phyloP scores from a whole-genome alignment of 805 yeast species.

The Candida xyloterini region DNA sequence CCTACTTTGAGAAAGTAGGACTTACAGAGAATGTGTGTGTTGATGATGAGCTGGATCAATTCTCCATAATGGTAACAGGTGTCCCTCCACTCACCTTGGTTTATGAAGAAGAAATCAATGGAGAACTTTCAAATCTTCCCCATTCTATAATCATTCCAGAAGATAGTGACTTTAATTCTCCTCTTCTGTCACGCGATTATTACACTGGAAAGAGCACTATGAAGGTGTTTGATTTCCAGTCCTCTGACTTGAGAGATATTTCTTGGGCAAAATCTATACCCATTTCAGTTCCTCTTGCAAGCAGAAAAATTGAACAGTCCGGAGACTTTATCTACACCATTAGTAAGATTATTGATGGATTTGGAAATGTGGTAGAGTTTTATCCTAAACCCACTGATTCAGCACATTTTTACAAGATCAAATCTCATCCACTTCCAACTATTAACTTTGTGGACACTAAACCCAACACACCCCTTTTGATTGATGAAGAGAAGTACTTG shows the following conservation, averaged over 20 bases:
- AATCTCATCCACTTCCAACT: conserved; percentile 55
- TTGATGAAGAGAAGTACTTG: conserved; percentile 33
- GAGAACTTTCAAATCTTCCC: conserved; percentile 28
- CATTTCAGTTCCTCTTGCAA: conserved; percentile 28
- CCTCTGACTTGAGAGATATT: conserved; percentile 38
- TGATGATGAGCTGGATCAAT: conserved; percentile 48
- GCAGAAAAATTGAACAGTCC: conserved; percentile 28
- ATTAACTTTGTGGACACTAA: conserved; percentile 42
- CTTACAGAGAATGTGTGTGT: conserved; percentile 54
- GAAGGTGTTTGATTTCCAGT: conserved; percentile 26
- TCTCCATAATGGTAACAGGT: conserved; percentile 58
- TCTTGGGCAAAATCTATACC: conserved; percentile 33
- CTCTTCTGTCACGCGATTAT: conserved; percentile 38
- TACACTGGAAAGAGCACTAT: conserved; percentile 23
- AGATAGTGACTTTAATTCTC: conserved; percentile 42
- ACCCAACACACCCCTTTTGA: conserved; percentile 28
- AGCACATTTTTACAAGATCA: conserved; percentile 43
- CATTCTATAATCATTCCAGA: conserved; percentile 41
- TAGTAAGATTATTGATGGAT: conserved; percentile 59
- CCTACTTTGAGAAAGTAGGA: conserved; percentile 43
- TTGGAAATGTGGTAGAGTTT: conserved; percentile 56
- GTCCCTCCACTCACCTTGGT: conserved; percentile 71
- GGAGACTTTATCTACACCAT: conserved; percentile 59
- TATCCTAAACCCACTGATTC: conserved; percentile 34
- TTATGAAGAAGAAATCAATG: conserved; percentile 47